Base-by-base conservation (phyloP, 257 asterid species). In the Ehretia macrophylla region DNA sequence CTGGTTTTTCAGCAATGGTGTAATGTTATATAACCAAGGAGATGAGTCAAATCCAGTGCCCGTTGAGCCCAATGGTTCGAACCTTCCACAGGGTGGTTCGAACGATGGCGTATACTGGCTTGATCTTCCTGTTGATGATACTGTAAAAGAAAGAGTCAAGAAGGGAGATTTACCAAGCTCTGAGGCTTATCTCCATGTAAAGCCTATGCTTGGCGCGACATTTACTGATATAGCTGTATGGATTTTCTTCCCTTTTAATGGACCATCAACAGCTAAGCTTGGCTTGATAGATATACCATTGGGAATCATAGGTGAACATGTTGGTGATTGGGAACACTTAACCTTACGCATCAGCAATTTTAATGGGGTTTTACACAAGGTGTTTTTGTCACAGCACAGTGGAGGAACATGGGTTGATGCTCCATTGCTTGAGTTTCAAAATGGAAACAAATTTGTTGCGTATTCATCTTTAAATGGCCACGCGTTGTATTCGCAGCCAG, bases 241-340 rank as follows among this genome's bases (percentile, higher is more conserved):
- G 97, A 8, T 88, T 1, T 92, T 92, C 35, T 85, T 81, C 17
- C 99, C 96, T 3, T 92, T 88, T 66, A 92, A 92, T n/a, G 99
- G 99, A 6, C 87, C 78, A 10, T 77, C 85, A 12, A 79, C 72
- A 0, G 95, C 91, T 0, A 86, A 81, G 52, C 51, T 88, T 5
- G 99, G 94, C 4, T 11, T 70, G 2, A 42, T 86, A 0, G 50
- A 71, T 23, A 51, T 88, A 48, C 68, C 85, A 16, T 46, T 92
- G 32, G 95, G 97, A 73, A 74, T 60, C 17, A 79, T 86, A 16
- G 99, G 99, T 19, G 79, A 84, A 46, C 99, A 92, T 45, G 80
- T 88, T 55, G 99, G 97, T 55, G 99, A 88, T 37, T 92, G 97
- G 99, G 99, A 88, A 61, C 99, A 92, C 40, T 45, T 92, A 55